Conservation (phyloP, 1,284 basidiomycete genomes). For the Papiliotrema flavescens region DNA sequence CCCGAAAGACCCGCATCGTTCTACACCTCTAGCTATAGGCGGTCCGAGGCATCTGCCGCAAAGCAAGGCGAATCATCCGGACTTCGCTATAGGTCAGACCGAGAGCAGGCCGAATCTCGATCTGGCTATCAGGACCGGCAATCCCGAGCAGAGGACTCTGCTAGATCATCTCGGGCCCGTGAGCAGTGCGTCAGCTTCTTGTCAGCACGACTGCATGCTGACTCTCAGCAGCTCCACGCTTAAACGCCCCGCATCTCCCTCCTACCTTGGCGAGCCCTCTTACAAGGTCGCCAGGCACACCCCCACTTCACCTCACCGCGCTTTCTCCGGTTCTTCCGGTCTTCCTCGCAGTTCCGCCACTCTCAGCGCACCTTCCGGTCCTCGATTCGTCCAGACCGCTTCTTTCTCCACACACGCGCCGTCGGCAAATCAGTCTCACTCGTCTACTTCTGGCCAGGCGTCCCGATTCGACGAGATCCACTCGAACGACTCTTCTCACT, state of each 20-base stretch:
- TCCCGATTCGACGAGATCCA: not conserved
- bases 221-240: not conserved
- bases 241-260: not conserved
- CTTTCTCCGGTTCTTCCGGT: not conserved
- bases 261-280: not conserved
- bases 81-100: not conserved
- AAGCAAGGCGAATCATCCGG: not conserved
- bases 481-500: not conserved
- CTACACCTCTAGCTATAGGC: not conserved
- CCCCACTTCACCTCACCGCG: not conserved
- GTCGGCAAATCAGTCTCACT: not conserved
- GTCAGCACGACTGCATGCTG: not conserved
- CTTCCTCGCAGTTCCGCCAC: not conserved
- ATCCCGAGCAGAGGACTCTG: too few relatives aligned
- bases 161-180: too few relatives aligned
- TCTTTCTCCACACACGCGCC: not conserved
- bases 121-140: not conserved
- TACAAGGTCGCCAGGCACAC: not conserved
- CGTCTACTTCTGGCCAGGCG: not conserved
- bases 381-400: not conserved
- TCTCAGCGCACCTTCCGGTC: slow-evolving; percentile 1
- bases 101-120: not conserved
- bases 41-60: not conserved
- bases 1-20: not conserved
- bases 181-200: not conserved